These are phyloP conservation scores for Phytophthora constricta DNA, from an alignment of 352 stramenopile species.

Conservation along the genomic window DNA sequence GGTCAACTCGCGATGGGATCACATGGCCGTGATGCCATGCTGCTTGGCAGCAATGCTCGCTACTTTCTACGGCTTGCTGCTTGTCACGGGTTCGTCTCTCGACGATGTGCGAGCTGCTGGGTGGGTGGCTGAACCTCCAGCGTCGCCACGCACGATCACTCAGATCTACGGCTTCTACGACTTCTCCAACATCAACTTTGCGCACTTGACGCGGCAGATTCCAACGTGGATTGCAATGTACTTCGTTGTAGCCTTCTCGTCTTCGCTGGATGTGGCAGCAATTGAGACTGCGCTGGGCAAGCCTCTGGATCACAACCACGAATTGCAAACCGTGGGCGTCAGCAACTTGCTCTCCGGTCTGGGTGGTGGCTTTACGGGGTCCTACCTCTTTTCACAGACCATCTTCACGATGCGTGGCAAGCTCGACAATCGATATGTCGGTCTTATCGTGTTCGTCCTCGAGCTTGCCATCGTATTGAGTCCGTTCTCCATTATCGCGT, in stretches of 20 bases:
- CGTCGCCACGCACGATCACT: slow-evolving; percentile 56
- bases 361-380: slow-evolving; percentile 97
- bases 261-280: slow-evolving; percentile 96
- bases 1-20: slow-evolving; percentile 79
- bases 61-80: slow-evolving; percentile 85
- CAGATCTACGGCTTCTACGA: slow-evolving; percentile 88
- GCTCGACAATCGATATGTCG: slow-evolving; percentile 73
- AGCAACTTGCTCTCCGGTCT: slow-evolving; percentile 97
- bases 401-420: slow-evolving; percentile 88
- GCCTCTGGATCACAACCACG: slow-evolving; percentile 96
- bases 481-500: slow-evolving; percentile 95
- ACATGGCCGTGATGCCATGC: slow-evolving; percentile 85
- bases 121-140: slow-evolving; percentile 91
- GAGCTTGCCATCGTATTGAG: slow-evolving; percentile 83
- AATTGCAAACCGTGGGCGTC: slow-evolving; percentile 95
- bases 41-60: slow-evolving; percentile 91
- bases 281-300: slow-evolving; percentile 97
- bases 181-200: slow-evolving; percentile 65
- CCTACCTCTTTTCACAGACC: slow-evolving; percentile 99
- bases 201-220: slow-evolving; percentile 71
- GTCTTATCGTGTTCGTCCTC: slow-evolving; percentile 79
- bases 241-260: slow-evolving; percentile 98
- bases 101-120: slow-evolving; percentile 91
- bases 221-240: slow-evolving; percentile 97
- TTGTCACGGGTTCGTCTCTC: slow-evolving; percentile 71